Conservation (phyloP, 768 basidiomycete species). For the Podaxis carcinomalis region DNA sequence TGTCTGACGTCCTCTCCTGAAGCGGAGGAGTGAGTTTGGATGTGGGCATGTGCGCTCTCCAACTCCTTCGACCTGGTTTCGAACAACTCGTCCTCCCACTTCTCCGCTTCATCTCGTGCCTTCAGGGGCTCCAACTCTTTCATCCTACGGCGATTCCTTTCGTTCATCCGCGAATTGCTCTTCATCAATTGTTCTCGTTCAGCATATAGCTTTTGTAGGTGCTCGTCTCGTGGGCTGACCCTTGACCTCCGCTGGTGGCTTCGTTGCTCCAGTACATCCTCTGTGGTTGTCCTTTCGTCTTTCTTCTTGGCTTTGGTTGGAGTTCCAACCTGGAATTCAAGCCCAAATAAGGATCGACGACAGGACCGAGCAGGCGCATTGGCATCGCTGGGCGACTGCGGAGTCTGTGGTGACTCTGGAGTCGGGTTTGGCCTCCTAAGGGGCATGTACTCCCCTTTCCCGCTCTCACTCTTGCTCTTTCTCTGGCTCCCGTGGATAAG, state of each 20-base stretch:
- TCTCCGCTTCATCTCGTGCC: background rate
- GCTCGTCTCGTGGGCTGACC: background rate
- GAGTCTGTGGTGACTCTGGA: background rate
- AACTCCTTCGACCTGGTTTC: slow-evolving; percentile 31
- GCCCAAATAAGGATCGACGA: background rate
- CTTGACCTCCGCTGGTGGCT: background rate
- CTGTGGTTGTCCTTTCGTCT: background rate
- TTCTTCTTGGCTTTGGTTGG: background rate
- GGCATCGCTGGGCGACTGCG: background rate
- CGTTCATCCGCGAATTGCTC: background rate
- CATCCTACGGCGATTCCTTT: background rate
- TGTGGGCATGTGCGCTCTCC: slow-evolving; percentile 40
- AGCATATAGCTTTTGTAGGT: background rate
- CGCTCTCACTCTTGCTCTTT: background rate
- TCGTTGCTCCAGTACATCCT: background rate
- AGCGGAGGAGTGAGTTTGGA: slow-evolving; percentile 36
- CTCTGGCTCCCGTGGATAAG: background rate
- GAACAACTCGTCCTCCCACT: slow-evolving; percentile 8
- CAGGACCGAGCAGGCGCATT: background rate
- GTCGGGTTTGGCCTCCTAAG: background rate
- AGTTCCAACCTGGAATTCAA: background rate
- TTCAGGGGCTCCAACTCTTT: background rate
- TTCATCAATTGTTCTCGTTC: background rate
- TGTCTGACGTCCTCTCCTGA: slow-evolving; percentile 41
- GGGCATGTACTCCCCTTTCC: background rate